These are phyloP conservation scores for Poa annua DNA, from an alignment of 176 grass and related monocot species.

Conservation along the genomic window DNA sequence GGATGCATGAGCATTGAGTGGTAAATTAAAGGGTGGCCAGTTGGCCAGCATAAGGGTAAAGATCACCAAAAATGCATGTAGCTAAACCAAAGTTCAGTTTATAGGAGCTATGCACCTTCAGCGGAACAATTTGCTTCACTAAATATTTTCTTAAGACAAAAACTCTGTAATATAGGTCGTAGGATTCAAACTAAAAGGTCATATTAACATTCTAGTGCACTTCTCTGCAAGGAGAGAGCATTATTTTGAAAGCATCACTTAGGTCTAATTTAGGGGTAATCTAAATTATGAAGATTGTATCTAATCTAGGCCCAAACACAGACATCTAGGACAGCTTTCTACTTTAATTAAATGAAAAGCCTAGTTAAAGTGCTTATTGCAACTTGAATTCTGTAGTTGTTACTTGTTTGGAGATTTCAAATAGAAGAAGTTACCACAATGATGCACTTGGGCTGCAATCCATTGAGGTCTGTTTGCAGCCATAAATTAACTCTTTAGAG, in stretches of 20 bases:
- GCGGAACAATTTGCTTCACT: slow-evolving; percentile 26
- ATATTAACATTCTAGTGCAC: not conserved
- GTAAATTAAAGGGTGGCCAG: slow-evolving; percentile 14
- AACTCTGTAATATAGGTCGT: slow-evolving; percentile 4
- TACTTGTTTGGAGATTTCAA: slow-evolving; percentile 4
- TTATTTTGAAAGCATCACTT: not conserved
- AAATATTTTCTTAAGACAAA: slow-evolving; percentile 28
- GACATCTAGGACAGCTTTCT: not conserved
- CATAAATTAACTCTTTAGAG: not conserved
- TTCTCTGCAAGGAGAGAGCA: not conserved
- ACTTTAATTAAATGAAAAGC: slow-evolving; percentile 5
- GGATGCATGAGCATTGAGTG: slow-evolving; percentile 19
- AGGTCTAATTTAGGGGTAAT: slow-evolving; percentile 15
- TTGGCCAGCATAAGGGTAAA: slow-evolving; percentile 17
- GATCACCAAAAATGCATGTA: slow-evolving; percentile 12
- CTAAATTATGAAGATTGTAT: not conserved
- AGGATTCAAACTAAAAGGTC: not conserved
- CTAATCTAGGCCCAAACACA: slow-evolving; percentile 5
- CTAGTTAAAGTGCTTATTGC: slow-evolving; percentile 4
- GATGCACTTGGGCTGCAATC: slow-evolving; percentile 9
- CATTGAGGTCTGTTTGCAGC: not conserved
- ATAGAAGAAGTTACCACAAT: slow-evolving; percentile 1
- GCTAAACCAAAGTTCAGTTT: not conserved
- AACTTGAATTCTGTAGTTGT: not conserved
- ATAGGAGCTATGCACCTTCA: slow-evolving; percentile 31